Evolutionary conservation across 352 stramenopile genomes (phyloP).

Genomic region (Phytopythium boreale): DNA sequence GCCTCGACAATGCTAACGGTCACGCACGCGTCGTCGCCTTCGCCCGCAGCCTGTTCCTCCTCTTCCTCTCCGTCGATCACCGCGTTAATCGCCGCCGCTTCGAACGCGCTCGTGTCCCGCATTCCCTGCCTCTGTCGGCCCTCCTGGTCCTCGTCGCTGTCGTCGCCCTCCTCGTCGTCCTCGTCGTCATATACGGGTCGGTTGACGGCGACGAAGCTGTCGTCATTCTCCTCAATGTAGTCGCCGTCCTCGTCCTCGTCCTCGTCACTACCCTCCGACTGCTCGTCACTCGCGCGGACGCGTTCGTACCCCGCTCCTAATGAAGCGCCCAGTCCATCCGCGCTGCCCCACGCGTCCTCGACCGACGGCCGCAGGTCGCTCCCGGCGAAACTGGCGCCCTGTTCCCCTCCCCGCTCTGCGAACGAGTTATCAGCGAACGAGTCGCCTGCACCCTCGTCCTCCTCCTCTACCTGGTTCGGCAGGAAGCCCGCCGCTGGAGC

Average conservation of each 20-base stretch:
- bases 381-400: neutral
- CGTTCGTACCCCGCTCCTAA: neutral
- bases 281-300: neutral
- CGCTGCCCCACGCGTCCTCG: neutral
- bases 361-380: neutral
- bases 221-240: constrained; percentile 9
- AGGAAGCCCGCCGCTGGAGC: neutral
- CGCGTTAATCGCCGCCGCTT: neutral
- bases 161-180: neutral
- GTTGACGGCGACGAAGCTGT: constrained; percentile 5
- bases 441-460: neutral
- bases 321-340: neutral
- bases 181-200: neutral
- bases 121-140: constrained; percentile 2
- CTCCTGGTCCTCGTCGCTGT: neutral
- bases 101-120: constrained; percentile 2
- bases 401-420: neutral
- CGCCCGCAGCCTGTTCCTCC: neutral
- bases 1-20: neutral
- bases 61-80: neutral
- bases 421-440: neutral
- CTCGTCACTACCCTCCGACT: neutral
- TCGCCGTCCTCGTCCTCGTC: neutral
- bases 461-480: neutral
- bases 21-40: neutral